phyloP scores from a whole-genome alignment of 75 land plant genomes.

The Pinus tabuliformis region DNA sequence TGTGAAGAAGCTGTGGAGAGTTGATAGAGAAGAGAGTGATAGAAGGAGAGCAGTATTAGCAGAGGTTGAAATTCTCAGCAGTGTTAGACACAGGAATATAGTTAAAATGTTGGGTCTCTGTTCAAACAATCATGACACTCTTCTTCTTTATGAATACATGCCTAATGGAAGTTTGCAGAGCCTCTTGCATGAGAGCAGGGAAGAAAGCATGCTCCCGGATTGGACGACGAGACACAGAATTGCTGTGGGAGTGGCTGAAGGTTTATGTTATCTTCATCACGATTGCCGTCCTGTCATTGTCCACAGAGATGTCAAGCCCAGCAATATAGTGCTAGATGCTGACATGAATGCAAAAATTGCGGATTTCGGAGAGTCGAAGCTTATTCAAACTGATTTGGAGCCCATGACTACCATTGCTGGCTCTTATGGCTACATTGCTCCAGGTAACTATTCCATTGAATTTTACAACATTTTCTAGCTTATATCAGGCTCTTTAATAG shows the following conservation, averaged over 20 bases:
- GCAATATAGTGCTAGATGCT: conserved; percentile 55
- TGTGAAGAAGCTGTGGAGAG: conserved; percentile 61
- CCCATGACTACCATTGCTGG: conserved; percentile 26
- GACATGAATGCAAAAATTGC: conserved; percentile 63
- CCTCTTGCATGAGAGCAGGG: conserved; percentile 37
- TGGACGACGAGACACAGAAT: conserved; percentile 44
- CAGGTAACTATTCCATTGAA: conserved; percentile 35
- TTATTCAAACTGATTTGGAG: conserved; percentile 24
- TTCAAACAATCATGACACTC: conserved; percentile 42
- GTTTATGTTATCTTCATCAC: conserved; percentile 76
- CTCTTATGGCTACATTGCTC: conserved; percentile 56
- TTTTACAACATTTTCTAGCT: too few relatives aligned
- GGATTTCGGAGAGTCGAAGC: conserved; percentile 60
- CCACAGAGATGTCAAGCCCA: conserved; percentile 75
- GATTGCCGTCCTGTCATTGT: conserved; percentile 57
- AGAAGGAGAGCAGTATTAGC: conserved; percentile 19
- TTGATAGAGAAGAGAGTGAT: conserved; percentile 2
- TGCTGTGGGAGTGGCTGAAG: conserved; percentile 64
- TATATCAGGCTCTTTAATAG: too few relatives aligned
- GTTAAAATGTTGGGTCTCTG: conserved; percentile 66
- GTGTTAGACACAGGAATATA: conserved; percentile 72
- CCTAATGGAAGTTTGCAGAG: conserved; percentile 75
- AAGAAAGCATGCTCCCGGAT: conserved; percentile 16
- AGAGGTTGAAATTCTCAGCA: conserved; percentile 69
- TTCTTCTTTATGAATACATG: conserved; percentile 72